Conservation (phyloP, 2,329 filamentous ascomycete genomes). For the Gaeumannomyces tritici region DNA sequence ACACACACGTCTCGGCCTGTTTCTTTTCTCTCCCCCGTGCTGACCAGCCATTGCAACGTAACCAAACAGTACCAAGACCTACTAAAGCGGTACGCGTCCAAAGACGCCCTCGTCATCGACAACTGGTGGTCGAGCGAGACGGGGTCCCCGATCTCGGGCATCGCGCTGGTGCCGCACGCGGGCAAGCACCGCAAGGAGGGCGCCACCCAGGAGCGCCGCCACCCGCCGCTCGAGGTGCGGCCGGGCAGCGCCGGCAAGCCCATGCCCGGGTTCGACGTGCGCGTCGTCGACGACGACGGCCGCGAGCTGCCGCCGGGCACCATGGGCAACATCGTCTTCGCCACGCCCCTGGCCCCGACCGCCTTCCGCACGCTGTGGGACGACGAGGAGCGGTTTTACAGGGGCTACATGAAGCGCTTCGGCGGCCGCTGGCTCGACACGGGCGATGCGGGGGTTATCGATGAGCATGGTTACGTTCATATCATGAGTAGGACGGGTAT, state of each 20-base stretch:
- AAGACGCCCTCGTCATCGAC: slow-evolving; percentile 47
- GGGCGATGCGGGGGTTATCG: slow-evolving; percentile 81
- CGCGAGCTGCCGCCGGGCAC: slow-evolving; percentile 57
- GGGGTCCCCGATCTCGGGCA: slow-evolving; percentile 48
- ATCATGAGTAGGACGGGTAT: slow-evolving; percentile 46
- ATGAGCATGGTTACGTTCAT: slow-evolving; percentile 58
- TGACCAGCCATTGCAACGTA: not conserved
- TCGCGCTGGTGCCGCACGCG: slow-evolving; percentile 46
- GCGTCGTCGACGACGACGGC: slow-evolving; percentile 73
- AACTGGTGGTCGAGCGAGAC: slow-evolving; percentile 55
- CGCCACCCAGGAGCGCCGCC: slow-evolving; percentile 23
- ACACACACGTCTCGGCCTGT: no score
- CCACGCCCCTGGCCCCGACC: slow-evolving; percentile 72
- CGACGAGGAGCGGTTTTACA: slow-evolving; percentile 79
- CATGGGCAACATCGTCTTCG: slow-evolving; percentile 90
- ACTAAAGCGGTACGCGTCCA: slow-evolving; percentile 54
- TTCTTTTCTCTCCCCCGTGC: no score
- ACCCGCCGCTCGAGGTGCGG: slow-evolving; percentile 51
- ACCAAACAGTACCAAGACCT: slow-evolving; percentile 62
- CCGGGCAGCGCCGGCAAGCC: slow-evolving; percentile 84
- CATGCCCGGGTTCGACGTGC: slow-evolving; percentile 85
- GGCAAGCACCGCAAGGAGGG: slow-evolving; percentile 41
- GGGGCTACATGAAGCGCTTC: slow-evolving; percentile 76
- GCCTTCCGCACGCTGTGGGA: slow-evolving; percentile 80
- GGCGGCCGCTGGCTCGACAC: slow-evolving; percentile 79